Evolutionary conservation across 495 filamentous ascomycete genomes (phyloP).

Genomic region (Ascobolus immersus): DNA sequence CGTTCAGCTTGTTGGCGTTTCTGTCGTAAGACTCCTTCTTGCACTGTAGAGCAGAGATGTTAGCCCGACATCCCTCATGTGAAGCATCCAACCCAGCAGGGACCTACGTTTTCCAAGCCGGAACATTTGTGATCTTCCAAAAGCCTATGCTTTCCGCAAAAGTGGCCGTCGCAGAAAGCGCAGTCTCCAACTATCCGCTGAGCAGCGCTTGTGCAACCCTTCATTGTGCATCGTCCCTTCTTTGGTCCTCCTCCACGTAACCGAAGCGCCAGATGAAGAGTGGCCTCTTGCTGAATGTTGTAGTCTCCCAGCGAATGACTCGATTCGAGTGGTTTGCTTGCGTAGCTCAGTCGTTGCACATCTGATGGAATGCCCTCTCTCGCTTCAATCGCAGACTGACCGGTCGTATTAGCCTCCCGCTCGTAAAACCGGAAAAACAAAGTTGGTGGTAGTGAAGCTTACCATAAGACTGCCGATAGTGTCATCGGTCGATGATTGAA

Average conservation of each 20-base stretch:
- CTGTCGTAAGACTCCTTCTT: conserved; percentile 84
- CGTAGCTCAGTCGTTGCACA: conserved; percentile 64
- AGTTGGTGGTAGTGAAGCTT: too few relatives aligned
- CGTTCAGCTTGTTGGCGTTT: conserved; percentile 74
- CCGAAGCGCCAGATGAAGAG: conserved; percentile 65
- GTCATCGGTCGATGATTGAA: too few relatives aligned
- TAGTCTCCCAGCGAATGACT: too few relatives aligned
- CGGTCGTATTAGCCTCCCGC: too few relatives aligned
- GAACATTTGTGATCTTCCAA: conserved; percentile 80
- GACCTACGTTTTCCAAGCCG: conserved; percentile 64
- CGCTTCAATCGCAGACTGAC: conserved; percentile 70
- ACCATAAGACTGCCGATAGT: too few relatives aligned
- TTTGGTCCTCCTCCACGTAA: conserved; percentile 61
- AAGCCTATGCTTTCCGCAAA: conserved; percentile 79
- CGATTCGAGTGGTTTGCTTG: conserved; percentile 60
- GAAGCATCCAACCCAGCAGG: conserved; percentile 1
- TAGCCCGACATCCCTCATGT: background rate
- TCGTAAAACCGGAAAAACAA: too few relatives aligned
- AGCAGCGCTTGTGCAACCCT: conserved; percentile 60
- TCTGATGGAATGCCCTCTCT: conserved; percentile 75
- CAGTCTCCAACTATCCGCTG: conserved; percentile 91
- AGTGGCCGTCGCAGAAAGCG: conserved; percentile 77
- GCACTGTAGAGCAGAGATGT: conserved; percentile 25
- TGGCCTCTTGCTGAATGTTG: conserved; percentile 87
- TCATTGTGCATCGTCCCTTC: conserved; percentile 68